Percentiles rank a stretch among this genome's conserved stretches.
phyloP scores from a whole-genome alignment of 306 rosid species.

The Sechiopsis laciniata region DNA sequence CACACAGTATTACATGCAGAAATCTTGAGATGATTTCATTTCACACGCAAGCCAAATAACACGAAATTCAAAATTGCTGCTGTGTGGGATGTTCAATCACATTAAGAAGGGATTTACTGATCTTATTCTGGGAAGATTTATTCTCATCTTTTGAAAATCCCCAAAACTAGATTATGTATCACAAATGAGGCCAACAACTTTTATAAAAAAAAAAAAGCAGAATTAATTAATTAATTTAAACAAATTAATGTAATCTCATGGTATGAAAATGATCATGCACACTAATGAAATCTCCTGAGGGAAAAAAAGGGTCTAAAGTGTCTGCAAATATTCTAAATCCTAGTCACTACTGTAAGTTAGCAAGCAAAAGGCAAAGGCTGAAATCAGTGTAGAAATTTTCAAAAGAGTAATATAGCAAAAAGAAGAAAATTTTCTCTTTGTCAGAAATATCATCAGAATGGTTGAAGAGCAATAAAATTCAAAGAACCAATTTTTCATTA shows the following conservation, averaged over 20 bases:
- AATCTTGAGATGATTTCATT: background rate
- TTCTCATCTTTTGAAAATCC: slow-evolving; percentile 17
- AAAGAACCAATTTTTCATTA: background rate
- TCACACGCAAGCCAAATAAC: slow-evolving; percentile 14
- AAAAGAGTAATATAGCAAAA: slow-evolving; percentile 25
- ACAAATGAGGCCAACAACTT: background rate
- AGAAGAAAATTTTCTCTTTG: slow-evolving; percentile 28
- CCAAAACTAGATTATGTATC: slow-evolving; percentile 22
- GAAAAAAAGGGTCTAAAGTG: background rate
- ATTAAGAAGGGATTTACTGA: slow-evolving; percentile 9
- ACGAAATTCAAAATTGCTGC: slow-evolving; percentile 12
- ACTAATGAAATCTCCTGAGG: background rate
- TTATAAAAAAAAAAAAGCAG: too few relatives aligned
- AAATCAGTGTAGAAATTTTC: slow-evolving; percentile 31
- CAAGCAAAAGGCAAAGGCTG: slow-evolving; percentile 31
- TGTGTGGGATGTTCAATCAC: slow-evolving; percentile 20
- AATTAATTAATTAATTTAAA: background rate
- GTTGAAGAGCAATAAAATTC: background rate
- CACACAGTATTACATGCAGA: background rate
- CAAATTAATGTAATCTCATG: background rate
- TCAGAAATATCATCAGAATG: slow-evolving; percentile 8
- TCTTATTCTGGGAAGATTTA: slow-evolving; percentile 12
- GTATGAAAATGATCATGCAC: background rate
- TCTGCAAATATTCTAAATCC: slow-evolving; percentile 11
- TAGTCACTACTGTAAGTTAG: slow-evolving; percentile 13